Conservation (phyloP, 1,284 basidiomycete genomes). For the Apiotrichum veenhuisii region DNA sequence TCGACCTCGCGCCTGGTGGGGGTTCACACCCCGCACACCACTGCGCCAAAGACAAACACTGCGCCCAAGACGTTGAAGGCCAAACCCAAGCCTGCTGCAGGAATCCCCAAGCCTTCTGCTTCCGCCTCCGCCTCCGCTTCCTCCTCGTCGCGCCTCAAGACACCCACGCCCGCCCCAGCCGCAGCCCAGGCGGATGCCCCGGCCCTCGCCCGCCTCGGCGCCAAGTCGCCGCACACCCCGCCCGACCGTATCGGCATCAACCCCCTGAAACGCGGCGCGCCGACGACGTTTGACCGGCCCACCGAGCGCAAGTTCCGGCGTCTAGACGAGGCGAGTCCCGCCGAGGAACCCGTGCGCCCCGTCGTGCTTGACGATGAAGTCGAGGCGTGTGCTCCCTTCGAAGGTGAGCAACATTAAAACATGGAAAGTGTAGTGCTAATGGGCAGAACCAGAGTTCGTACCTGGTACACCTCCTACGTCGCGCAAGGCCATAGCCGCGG, state of each 20-base stretch:
- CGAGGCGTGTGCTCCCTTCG: neutral
- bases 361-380: neutral
- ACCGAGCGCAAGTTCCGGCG: conserved; percentile 1
- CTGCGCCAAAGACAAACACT: neutral
- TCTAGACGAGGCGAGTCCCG: neutral
- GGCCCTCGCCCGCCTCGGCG: no score
- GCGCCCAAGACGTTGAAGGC: no score
- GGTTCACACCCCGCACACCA: neutral
- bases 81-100: no score
- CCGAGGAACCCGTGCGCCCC: neutral
- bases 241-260: neutral
- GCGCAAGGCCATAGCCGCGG: no score
- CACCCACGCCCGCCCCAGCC: neutral
- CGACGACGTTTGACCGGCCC: neutral
- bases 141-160: neutral
- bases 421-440: neutral
- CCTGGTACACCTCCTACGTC: neutral
- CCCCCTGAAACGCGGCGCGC: neutral
- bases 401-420: neutral
- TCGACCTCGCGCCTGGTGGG: no score
- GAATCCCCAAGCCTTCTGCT: neutral
- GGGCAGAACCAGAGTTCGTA: neutral
- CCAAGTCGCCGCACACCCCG: neutral
- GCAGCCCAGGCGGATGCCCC: neutral
- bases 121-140: neutral